These are phyloP conservation scores for Venustampulla echinocandica DNA, from an alignment of 495 filamentous ascomycete species.

Conservation along the genomic window DNA sequence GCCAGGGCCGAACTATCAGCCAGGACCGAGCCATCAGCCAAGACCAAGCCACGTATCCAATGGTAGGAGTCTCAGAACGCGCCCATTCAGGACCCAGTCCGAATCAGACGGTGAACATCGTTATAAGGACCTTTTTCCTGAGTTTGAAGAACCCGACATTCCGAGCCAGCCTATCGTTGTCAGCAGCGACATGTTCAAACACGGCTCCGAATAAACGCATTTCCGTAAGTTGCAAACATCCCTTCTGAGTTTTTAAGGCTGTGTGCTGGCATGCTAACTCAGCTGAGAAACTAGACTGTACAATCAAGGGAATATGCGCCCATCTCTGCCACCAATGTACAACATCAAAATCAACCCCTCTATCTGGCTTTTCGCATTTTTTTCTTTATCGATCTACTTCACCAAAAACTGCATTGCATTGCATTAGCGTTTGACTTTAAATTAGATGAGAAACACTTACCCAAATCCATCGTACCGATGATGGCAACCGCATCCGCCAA, in stretches of 20 bases:
- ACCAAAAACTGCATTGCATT: constrained; percentile 41
- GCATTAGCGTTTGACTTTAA: not conserved
- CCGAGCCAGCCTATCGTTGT: constrained; percentile 3
- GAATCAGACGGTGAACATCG: not conserved
- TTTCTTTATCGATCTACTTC: constrained; percentile 54
- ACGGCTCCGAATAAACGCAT: not conserved
- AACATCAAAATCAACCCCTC: constrained; percentile 8
- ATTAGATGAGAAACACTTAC: constrained; percentile 21
- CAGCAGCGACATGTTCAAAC: constrained; percentile 11
- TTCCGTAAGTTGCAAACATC: not conserved
- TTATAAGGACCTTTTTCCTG: not conserved
- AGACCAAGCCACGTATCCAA: no score
- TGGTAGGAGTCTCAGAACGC: no score
- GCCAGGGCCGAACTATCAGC: not conserved
- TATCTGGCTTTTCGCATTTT: constrained; percentile 3
- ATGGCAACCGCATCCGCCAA: constrained; percentile 95
- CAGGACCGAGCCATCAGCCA: no score
- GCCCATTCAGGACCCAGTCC: no score
- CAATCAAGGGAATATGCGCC: constrained; percentile 20
- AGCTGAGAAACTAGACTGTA: constrained; percentile 14
- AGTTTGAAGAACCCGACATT: not conserved
- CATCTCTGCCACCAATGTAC: constrained; percentile 14
- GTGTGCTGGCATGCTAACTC: constrained; percentile 20
- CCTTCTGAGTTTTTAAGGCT: not conserved
- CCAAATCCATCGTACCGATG: constrained; percentile 91